Conservation (phyloP, 495 filamentous ascomycete species). For the Lepidopterella palustris region DNA sequence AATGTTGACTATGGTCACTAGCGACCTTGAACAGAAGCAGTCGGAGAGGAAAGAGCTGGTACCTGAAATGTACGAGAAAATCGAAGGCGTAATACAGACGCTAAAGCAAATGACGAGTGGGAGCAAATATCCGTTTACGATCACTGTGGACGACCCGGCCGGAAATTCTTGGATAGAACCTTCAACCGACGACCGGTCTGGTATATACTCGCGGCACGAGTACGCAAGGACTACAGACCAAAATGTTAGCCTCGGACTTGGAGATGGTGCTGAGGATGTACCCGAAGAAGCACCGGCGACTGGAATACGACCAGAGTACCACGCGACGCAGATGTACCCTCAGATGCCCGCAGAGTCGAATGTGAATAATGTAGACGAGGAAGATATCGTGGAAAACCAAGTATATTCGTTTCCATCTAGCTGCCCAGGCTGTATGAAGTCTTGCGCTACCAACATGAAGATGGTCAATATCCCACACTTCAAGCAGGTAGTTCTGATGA, state of each 20-base stretch:
- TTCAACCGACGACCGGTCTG: constrained; percentile 55
- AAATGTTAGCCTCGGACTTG: constrained; percentile 73
- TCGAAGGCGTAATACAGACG: constrained; percentile 63
- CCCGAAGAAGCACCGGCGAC: constrained; percentile 24
- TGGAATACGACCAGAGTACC: constrained; percentile 36
- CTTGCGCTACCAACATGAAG: constrained; percentile 84
- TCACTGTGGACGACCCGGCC: constrained; percentile 80
- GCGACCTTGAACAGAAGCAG: constrained; percentile 72
- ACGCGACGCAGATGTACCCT: constrained; percentile 32
- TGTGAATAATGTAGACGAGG: constrained; percentile 43
- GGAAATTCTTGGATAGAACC: constrained; percentile 99
- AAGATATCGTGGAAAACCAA: constrained; percentile 80
- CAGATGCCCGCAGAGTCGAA: constrained; percentile 33
- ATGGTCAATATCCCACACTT: constrained; percentile 96
- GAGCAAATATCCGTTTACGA: constrained; percentile 74
- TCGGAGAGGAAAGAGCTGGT: constrained; percentile 61
- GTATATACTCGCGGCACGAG: constrained; percentile 75
- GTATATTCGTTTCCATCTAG: constrained; percentile 84
- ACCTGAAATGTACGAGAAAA: constrained; percentile 68
- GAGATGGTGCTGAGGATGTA: constrained; percentile 27
- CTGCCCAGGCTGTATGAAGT: constrained; percentile 82
- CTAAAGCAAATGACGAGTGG: constrained; percentile 67
- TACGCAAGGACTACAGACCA: constrained; percentile 77
- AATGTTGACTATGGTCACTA: constrained; percentile 64
- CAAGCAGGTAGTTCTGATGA: constrained; percentile 89